Conservation (phyloP, 164 flowering plant species). For the Vitis vinifera region DNA sequence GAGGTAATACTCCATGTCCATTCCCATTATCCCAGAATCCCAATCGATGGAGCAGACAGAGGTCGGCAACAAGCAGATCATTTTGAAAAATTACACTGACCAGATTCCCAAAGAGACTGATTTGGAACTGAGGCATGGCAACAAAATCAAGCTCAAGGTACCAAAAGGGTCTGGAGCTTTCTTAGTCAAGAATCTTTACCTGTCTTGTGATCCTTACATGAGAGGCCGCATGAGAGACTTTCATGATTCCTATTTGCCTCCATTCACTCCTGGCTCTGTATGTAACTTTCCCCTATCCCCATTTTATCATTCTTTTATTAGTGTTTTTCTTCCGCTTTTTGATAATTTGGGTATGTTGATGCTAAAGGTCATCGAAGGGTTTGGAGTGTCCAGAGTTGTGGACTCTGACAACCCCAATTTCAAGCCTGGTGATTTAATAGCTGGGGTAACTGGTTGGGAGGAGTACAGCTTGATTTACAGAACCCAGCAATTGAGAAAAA, state of each 20-base stretch:
- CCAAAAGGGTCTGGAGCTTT: slow-evolving; percentile 38
- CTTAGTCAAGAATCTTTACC: slow-evolving; percentile 58
- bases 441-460: slow-evolving; percentile 82
- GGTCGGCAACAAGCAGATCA: slow-evolving; percentile 42
- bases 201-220: slow-evolving; percentile 72
- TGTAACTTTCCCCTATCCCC: background rate
- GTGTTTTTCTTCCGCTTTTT: background rate
- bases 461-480: slow-evolving; percentile 59
- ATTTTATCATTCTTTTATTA: background rate
- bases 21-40: too few species aligned
- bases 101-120: slow-evolving; percentile 36
- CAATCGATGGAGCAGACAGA: background rate
- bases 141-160: slow-evolving; percentile 22
- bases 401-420: slow-evolving; percentile 64
- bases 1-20: background rate
- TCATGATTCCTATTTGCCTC: slow-evolving; percentile 44
- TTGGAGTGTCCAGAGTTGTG: slow-evolving; percentile 71
- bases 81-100: slow-evolving; percentile 30
- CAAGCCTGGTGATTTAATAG: slow-evolving; percentile 59
- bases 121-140: slow-evolving; percentile 24
- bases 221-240: slow-evolving; percentile 48
- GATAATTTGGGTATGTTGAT: slow-evolving; percentile 7
- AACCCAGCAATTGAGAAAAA: slow-evolving; percentile 49
- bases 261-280: slow-evolving; percentile 57
- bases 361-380: slow-evolving; percentile 66